Conservation (phyloP, 73 alveolate species). For the Halteria grandinella region DNA sequence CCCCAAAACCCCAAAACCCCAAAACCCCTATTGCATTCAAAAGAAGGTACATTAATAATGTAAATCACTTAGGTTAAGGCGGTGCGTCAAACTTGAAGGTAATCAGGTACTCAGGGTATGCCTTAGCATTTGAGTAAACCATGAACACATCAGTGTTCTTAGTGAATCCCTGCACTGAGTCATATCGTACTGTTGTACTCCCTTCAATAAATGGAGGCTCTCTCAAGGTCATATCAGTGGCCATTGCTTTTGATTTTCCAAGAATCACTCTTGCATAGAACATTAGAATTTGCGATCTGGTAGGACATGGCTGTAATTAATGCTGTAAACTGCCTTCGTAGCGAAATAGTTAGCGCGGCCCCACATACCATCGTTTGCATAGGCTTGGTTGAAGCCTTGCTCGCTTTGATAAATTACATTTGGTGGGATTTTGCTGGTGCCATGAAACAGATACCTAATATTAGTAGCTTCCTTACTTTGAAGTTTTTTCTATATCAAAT, state of each 20-base stretch:
- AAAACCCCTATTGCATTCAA: too few species aligned
- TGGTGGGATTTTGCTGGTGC: constrained; percentile 26
- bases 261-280: constrained; percentile 29
- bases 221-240: neutral
- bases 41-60: too few species aligned
- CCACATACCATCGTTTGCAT: constrained; percentile 60
- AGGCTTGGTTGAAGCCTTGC: constrained; percentile 55
- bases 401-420: constrained; percentile 14
- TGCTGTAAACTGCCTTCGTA: constrained; percentile 17
- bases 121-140: constrained; percentile 50
- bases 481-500: neutral
- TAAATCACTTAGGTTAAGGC: too few species aligned
- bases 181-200: constrained; percentile 6
- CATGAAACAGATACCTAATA: constrained; percentile 43
- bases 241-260: neutral
- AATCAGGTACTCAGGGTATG: constrained; percentile 62
- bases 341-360: constrained; percentile 64
- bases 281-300: neutral
- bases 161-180: constrained; percentile 54
- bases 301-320: neutral
- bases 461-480: too few species aligned
- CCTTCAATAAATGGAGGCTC: constrained; percentile 53
- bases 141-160: constrained; percentile 41
- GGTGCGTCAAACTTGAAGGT: too few species aligned
- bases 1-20: too few species aligned